Conservation (phyloP, 331 rosid species). For the Cucumis variabilis region DNA sequence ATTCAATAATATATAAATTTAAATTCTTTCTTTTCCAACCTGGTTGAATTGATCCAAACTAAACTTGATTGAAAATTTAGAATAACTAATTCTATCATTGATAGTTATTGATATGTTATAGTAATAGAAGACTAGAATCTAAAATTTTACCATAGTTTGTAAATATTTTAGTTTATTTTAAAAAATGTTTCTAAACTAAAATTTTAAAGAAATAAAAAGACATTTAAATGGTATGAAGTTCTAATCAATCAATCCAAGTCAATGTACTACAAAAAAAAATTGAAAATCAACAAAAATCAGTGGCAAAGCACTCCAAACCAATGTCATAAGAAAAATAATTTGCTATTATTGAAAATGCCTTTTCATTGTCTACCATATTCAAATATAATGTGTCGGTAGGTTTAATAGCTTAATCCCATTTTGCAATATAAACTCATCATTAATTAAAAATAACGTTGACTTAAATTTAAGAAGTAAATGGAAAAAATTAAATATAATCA, state of each 20-base stretch:
- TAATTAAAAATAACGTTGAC: constrained; percentile 18
- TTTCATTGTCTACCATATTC: constrained; percentile 6
- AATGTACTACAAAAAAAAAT: no score
- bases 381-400: constrained; percentile 22
- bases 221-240: not conserved
- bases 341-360: not conserved
- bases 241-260: not conserved
- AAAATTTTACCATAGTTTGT: no score
- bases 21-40: not conserved
- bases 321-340: not conserved
- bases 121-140: no score
- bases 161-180: no score
- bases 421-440: not conserved
- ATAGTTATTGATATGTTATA: no score
- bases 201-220: not conserved
- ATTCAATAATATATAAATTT: not conserved
- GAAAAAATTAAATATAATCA: not conserved
- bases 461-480: not conserved
- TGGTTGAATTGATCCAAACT: not conserved
- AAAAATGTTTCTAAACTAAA: no score
- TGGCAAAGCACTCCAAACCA: not conserved
- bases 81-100: no score
- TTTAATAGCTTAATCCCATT: constrained; percentile 7
- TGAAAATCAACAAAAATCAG: not conserved
- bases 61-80: not conserved